Conservation (phyloP, 306 rosid species). For the Geum urbanum region DNA sequence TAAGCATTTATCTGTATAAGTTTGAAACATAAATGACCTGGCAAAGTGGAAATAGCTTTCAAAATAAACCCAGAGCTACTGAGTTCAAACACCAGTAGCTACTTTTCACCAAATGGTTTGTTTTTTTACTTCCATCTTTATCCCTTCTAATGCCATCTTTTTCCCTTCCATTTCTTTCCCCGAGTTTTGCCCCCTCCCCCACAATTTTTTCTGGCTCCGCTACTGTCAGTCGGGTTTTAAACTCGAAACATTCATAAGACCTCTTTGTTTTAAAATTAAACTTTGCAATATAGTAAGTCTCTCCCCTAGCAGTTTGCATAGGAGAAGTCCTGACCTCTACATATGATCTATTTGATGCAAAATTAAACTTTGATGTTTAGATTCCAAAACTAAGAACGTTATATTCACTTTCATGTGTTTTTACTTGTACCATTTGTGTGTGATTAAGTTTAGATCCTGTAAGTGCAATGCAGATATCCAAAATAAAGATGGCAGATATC, state of each 20-base stretch:
- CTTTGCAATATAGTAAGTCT: neutral
- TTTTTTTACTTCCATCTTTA: too few relatives aligned
- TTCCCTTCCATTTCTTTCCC: too few relatives aligned
- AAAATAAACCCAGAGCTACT: too few relatives aligned
- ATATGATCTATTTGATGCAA: neutral
- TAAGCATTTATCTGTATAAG: too few relatives aligned
- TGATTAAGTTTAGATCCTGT: constrained; percentile 20
- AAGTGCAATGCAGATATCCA: constrained; percentile 59
- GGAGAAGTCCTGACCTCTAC: neutral
- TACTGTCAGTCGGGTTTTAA: neutral
- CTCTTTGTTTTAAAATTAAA: neutral
- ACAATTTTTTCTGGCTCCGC: too few relatives aligned
- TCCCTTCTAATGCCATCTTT: too few relatives aligned
- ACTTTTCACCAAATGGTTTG: too few relatives aligned
- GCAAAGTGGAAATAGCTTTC: too few relatives aligned
- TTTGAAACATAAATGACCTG: too few relatives aligned
- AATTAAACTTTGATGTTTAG: neutral
- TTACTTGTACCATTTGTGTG: neutral
- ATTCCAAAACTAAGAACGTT: neutral
- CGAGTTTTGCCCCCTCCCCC: too few relatives aligned
- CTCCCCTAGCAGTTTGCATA: neutral
- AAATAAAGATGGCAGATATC: constrained; percentile 79
- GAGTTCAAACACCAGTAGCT: too few relatives aligned
- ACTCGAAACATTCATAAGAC: neutral
- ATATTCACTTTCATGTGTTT: neutral